Evolutionary conservation across 2,329 filamentous ascomycete genomes (phyloP), one percentile per base, ranked within the genome.

Genomic region (Rutstroemia sydowiana): DNA sequence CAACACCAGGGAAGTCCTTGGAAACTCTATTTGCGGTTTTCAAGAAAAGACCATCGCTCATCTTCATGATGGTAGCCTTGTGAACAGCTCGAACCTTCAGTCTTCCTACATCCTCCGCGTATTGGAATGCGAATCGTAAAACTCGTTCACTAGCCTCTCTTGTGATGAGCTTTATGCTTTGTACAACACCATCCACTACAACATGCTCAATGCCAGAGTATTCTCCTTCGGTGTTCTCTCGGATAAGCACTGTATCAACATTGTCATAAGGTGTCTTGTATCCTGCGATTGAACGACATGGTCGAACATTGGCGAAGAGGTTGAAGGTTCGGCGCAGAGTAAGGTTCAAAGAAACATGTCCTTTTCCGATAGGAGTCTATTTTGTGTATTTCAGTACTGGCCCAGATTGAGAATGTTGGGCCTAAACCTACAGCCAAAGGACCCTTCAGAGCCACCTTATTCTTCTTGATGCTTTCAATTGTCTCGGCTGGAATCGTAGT

Each of bases 31-130:
- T 77, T 63, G 86, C 93, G 57, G 87, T 89, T 72, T 81, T 87
- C 63, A 98, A 81, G 84, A 98, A 98, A 57, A 98, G 88, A 75
- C 93, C 93, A 72, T 98, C 93, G 69, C 87, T 92, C 88, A 96
- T 95, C 84, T 98, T 98, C 93, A 98, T 98, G 77, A 98, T 98
- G 69, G 93, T 97, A 71, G 93, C 93, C 83, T 98, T 98, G 87
- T 98, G 93, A 59, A 97, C 91, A 55, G 90, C 92, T 68, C 91
- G 89, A 67, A 97, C 92, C 87, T 96, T 96, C 70, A 84, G 91
- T 78, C 88, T 88, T 74, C 91, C 90, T 68, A 96, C 87, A 64
- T 88, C 82, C 73, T 93, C 81, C 63, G 93, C 93, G 71, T 98
- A 90, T 77, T 98, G 92, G 84, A 98, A 98, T 66, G 95, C 93